These are phyloP conservation scores for Heracleum sosnowskyi DNA, from an alignment of 129 eudicot genomes.

Conservation along the genomic window DNA sequence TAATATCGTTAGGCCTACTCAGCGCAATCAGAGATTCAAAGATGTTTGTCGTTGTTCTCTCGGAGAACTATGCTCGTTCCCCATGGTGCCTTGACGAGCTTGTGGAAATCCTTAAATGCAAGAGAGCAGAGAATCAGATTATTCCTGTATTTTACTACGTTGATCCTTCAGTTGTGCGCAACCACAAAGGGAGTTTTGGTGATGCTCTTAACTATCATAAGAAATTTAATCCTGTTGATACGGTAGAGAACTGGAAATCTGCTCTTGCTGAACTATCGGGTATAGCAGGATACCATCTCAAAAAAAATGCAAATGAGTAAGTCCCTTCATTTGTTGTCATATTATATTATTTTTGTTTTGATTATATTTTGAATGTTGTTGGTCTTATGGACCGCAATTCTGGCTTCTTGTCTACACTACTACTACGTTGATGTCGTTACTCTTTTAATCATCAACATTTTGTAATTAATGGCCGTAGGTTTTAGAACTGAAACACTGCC, in stretches of 20 bases:
- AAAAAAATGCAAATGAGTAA: not conserved
- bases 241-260: conserved; percentile 7
- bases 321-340: no score
- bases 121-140: not conserved
- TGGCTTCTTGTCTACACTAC: no score
- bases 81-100: conserved; percentile 19
- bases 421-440: no score
- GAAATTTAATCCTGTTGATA: not conserved
- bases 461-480: no score
- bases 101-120: not conserved
- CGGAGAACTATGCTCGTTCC: conserved; percentile 10
- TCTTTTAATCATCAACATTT: no score
- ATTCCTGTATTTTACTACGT: conserved; percentile 8
- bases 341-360: no score
- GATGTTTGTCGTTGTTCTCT: conserved; percentile 7
- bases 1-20: not conserved
- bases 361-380: no score
- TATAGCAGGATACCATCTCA: conserved; percentile 2
- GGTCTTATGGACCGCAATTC: no score
- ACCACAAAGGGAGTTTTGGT: conserved; percentile 5
- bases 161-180: conserved; percentile 1
- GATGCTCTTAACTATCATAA: conserved; percentile 6
- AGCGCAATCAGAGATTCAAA: conserved; percentile 11
- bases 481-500: no score
- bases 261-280: not conserved